Percentiles rank a stretch among this genome's conserved stretches.
Evolutionary conservation across 345 rosid genomes (phyloP).

Genomic region (Salix koriyanagi): DNA sequence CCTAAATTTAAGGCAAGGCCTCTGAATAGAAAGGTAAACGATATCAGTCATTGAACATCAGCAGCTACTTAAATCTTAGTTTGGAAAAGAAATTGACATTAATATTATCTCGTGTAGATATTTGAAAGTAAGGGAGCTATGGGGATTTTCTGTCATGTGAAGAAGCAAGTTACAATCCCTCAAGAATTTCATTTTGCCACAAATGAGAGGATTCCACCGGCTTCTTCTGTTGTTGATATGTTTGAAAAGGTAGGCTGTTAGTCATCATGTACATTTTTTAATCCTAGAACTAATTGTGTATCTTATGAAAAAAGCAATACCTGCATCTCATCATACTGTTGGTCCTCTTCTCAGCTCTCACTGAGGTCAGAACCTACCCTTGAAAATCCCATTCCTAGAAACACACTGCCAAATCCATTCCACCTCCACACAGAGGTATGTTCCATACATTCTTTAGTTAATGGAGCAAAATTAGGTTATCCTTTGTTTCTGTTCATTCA

Average conservation of each 20-base stretch:
- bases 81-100: neutral
- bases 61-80: neutral
- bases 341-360: slow-evolving; percentile 52
- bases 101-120: slow-evolving; percentile 44
- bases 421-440: slow-evolving; percentile 82
- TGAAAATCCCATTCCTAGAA: slow-evolving; percentile 61
- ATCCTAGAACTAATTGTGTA: neutral
- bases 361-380: slow-evolving; percentile 62
- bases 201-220: slow-evolving; percentile 72
- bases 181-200: slow-evolving; percentile 89
- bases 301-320: neutral
- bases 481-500: neutral
- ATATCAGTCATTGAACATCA: neutral
- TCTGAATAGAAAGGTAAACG: slow-evolving; percentile 77
- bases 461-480: neutral
- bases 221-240: slow-evolving; percentile 51
- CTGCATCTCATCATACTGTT: neutral
- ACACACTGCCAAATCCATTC: slow-evolving; percentile 82
- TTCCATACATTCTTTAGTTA: neutral
- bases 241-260: slow-evolving; percentile 63
- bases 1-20: slow-evolving; percentile 97
- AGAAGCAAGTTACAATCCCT: slow-evolving; percentile 74
- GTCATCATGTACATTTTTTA: neutral
- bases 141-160: slow-evolving; percentile 69
- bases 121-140: slow-evolving; percentile 93